Evolutionary conservation across 352 stramenopile genomes (phyloP), one percentile per base, ranked within the genome.

Genomic region (Pythium oligandrum): DNA sequence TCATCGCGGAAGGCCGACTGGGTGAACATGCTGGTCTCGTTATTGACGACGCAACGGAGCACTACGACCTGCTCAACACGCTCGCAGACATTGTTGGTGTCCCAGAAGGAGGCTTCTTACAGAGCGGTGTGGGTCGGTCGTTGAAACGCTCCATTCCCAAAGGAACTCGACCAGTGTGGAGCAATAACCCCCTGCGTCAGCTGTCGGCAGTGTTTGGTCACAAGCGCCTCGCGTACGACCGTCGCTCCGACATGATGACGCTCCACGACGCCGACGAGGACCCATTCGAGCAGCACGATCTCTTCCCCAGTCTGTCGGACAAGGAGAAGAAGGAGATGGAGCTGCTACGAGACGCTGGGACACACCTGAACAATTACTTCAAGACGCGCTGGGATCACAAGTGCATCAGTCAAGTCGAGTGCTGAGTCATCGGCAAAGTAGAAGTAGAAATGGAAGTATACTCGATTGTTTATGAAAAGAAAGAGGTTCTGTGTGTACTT

Each of bases 311-410:
- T 30, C 57, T 76, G 17, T 58, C 34, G 2, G 30, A 43, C 6
- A 37, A 39, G 31, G 55, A 70, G 8, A 66, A 75, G 51, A 36
- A 33, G n/a, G 48, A 64, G 26, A 67, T 59, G 53, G 49, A 53
- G 7, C 42, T 26, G 6, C 44, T 63, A 31, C 55, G 71, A 12
- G 53, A 64, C 9, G 62, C 48, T 4, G 70, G 75, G 3, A 61
- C 72, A 5, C 61, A 55, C 1, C 43, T 83, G 32, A 83, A 80
- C 39, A 30, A 59, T 51, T 83, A 86, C 59, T 86, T 82, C 52
- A 75, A 66, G 35, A 51, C 57, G 12, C 72, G 70, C 4, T 75
- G 64, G 67, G 62, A 74, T 10, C 39, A 52, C 0, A 70, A 67
- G 32, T 77, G 68, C n/a, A 47, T 77, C 40, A 44, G 63, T 4